Conservation (phyloP, 495 filamentous ascomycete species). For the Mytilinidion resinicola region DNA sequence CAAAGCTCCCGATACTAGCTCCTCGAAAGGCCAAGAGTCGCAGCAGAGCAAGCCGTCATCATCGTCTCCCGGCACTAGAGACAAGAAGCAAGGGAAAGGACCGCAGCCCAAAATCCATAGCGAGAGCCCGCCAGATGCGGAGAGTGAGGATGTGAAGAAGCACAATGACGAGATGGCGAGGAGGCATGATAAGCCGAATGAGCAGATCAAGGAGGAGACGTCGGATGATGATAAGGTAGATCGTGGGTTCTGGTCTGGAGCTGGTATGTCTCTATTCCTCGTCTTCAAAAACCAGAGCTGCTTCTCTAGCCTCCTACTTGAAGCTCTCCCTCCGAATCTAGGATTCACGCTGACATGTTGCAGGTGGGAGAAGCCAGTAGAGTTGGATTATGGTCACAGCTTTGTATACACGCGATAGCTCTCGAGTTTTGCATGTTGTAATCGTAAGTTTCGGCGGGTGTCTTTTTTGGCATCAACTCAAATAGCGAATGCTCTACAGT, state of each 20-base stretch:
- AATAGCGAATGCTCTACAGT: no score
- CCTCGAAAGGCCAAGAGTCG: not conserved
- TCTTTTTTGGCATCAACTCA: no score
- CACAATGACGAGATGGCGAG: conserved; percentile 57
- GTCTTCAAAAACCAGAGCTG: no score
- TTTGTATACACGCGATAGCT: no score
- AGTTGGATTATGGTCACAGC: no score
- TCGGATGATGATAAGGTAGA: conserved; percentile 33
- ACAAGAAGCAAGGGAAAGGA: conserved; percentile 22
- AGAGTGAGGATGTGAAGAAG: conserved; percentile 41
- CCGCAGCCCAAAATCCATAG: conserved; percentile 41
- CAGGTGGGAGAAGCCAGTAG: no score
- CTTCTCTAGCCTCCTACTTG: no score
- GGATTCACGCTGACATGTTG: no score
- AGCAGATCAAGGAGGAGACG: conserved; percentile 24
- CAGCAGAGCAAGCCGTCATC: conserved; percentile 6
- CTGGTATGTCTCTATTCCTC: no score
- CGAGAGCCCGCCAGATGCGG: conserved; percentile 41
- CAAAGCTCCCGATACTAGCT: conserved; percentile 27
- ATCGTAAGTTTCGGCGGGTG: no score
- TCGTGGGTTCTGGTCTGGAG: conserved; percentile 32
- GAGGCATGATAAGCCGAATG: conserved; percentile 40
- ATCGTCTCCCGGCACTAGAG: not conserved
- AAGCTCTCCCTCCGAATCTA: no score
- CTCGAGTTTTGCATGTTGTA: no score